Evolutionary conservation across 2,329 filamentous ascomycete species (phyloP), one percentile per base, ranked within the genome.

Genomic region (Alternaria alternata): DNA sequence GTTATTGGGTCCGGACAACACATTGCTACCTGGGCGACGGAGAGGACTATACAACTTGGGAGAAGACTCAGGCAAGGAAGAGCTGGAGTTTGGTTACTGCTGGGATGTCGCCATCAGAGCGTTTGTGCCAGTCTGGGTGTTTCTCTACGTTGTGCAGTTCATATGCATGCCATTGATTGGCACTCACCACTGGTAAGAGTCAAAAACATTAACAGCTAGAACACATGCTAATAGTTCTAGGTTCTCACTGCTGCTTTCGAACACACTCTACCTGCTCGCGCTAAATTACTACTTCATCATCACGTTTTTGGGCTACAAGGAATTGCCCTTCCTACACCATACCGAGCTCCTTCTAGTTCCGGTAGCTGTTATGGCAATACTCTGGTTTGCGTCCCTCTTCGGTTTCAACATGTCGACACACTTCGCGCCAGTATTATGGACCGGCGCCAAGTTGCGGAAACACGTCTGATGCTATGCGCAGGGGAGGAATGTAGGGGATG

Each of bases 31-130:
- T 5, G 81, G 83, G 32, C 78, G 84, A 59, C 80, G 85, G 71
- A 75, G 85, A 70, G 87, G 88, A 2, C 76, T 90, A 7, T 89
- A 90, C 69, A 74, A 77, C 28, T 81, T 84, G 5, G 84, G 86
- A 4, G 82, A 81, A 11, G 64, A 59, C 6, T 56, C 64, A 7
- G 84, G 84, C 30, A 74, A 70, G 22, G 87, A 89, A 55, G 85
- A 85, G 61, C 75, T 91, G 62, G 88, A 90, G 71, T 91, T 90
- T 78, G 88, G 88, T 54, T 91, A 91, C 73, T 90, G 88, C 75
- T 90, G 90, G 78, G 88, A 91, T 79, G 88, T 89, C 20, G 85
- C 87, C 0, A 90, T 89, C 39, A 82, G 88, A 38, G 88, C 88
- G 0, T 91, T 89, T 76, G 88, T 90, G 66, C 88, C 88, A 0